Conservation (phyloP, 2,329 filamentous ascomycete genomes). For the Pseudocercospora eumusae region DNA sequence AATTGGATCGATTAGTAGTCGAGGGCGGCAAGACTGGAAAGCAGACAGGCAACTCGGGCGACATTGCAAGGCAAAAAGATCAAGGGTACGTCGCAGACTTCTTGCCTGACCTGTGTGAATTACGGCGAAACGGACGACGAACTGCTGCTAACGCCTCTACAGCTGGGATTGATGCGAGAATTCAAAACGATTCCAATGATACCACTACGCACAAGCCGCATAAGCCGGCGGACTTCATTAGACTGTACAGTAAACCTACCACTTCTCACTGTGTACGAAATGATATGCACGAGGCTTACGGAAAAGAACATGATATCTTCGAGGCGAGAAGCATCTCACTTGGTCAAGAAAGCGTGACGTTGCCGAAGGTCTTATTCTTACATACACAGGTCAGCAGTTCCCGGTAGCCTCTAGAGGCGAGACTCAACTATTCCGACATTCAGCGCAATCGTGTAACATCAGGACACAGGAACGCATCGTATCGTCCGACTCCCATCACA, state of each 20-base stretch:
- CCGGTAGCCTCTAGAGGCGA: background rate
- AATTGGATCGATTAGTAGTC: constrained; percentile 86
- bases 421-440: background rate
- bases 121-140: background rate
- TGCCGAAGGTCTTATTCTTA: background rate
- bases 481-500: background rate
- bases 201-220: constrained; percentile 5
- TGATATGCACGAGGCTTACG: background rate
- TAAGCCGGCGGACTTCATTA: background rate
- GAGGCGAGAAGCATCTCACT: background rate
- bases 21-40: constrained; percentile 82
- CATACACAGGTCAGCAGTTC: background rate
- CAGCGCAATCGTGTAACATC: background rate
- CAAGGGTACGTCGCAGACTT: constrained; percentile 61
- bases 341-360: background rate
- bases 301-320: background rate
- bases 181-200: background rate
- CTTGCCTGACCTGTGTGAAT: background rate
- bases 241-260: background rate
- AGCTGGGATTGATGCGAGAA: constrained; percentile 20
- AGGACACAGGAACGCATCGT: background rate
- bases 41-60: constrained; percentile 66
- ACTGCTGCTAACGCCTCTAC: background rate
- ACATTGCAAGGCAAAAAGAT: constrained; percentile 74
- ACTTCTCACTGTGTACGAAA: background rate